phyloP scores from a whole-genome alignment of 176 grass and related monocot species.

The Areca catechu region DNA sequence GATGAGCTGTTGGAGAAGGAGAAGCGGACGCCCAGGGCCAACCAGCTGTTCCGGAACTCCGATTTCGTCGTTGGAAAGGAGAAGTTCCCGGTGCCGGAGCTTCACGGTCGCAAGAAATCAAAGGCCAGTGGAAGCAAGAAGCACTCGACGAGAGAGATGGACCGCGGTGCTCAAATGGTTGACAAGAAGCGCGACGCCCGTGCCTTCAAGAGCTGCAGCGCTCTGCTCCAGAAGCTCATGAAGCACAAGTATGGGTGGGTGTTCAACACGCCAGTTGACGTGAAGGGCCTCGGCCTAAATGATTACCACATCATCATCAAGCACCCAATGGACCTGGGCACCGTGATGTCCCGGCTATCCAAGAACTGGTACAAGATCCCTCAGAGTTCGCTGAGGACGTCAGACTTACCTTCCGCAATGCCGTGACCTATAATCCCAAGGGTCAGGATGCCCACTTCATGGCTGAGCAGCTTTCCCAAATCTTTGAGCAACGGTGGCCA shows the following conservation, averaged over 20 bases:
- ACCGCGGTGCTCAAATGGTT: conserved; percentile 11
- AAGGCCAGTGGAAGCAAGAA: conserved; percentile 45
- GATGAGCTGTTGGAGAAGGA: conserved; percentile 68
- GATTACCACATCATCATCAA: conserved; percentile 76
- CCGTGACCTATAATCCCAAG: conserved; percentile 92
- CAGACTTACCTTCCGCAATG: conserved; percentile 80
- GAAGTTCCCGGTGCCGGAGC: conserved; percentile 45
- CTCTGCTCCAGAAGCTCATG: conserved; percentile 61
- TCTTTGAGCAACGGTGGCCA: conserved; percentile 80
- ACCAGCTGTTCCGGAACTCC: conserved; percentile 58
- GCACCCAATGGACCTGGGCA: conserved; percentile 91
- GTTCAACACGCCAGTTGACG: conserved; percentile 84
- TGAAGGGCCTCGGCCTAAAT: conserved; percentile 54
- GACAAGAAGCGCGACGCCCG: conserved; percentile 53
- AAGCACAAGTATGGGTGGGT: conserved; percentile 92
- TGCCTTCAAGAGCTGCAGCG: conserved; percentile 57
- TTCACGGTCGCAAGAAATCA: conserved; percentile 51
- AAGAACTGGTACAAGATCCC: conserved; percentile 56
- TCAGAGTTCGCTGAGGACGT: conserved; percentile 82
- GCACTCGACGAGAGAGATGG: conserved; percentile 22
- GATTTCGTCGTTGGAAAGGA: conserved; percentile 90
- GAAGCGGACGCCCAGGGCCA: conserved; percentile 74
- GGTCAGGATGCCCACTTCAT: conserved; percentile 90
- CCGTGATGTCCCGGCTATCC: conserved; percentile 56
- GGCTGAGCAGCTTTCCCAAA: conserved; percentile 63